Evolutionary conservation across 495 filamentous ascomycete genomes (phyloP).

Genomic region (Hypoxylon rickii): DNA sequence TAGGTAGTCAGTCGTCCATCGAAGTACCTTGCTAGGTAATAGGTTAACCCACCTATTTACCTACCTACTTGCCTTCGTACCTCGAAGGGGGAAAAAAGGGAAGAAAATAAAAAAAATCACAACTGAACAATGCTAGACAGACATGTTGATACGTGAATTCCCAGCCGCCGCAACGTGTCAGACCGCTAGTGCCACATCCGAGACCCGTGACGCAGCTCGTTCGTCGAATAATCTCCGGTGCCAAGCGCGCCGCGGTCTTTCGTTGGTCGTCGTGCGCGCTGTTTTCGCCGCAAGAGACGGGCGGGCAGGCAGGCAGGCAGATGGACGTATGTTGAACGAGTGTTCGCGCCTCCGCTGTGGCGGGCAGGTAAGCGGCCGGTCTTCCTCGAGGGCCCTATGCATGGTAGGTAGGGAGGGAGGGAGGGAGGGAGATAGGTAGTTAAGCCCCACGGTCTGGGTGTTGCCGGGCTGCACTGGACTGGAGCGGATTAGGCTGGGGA

Average conservation of each 20-base stretch:
- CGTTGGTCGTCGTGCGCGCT: no score
- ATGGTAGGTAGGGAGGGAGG: background rate
- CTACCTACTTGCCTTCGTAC: background rate
- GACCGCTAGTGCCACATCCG: constrained; percentile 14
- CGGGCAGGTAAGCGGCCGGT: no score
- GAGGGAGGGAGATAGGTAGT: background rate
- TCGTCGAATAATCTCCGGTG: constrained; percentile 1
- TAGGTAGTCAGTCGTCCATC: no score
- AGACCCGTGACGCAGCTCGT: constrained; percentile 1
- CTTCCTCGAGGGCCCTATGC: no score
- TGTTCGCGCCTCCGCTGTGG: no score
- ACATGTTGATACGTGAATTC: background rate
- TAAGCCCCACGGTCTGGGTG: background rate
- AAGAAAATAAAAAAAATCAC: background rate
- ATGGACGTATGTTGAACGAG: background rate
- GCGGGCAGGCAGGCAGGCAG: background rate
- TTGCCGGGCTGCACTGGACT: background rate
- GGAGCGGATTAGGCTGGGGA: background rate
- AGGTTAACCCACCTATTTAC: background rate
- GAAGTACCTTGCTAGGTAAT: no score
- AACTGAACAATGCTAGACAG: background rate
- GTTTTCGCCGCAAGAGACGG: no score
- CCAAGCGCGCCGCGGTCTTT: constrained; percentile 13
- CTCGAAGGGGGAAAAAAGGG: background rate
- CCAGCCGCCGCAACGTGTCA: constrained; percentile 17